Conservation (phyloP, 805 yeast genomes). For the Kazachstania taianensis region DNA sequence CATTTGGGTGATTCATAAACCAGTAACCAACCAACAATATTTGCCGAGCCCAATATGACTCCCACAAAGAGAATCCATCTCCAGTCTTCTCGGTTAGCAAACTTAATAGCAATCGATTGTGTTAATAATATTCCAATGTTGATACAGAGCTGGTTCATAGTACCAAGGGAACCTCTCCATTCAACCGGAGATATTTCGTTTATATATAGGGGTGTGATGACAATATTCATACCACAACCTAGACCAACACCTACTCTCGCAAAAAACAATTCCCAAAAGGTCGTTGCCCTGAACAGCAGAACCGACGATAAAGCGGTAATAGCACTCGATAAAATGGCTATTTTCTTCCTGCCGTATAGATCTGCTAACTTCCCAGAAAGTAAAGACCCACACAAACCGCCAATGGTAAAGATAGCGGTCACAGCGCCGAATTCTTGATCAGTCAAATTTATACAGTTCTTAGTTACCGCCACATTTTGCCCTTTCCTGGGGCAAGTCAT, state of each 20-base stretch:
- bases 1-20: constrained; percentile 79
- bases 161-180: constrained; percentile 69
- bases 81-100: constrained; percentile 65
- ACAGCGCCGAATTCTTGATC: constrained; percentile 56
- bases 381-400: constrained; percentile 71
- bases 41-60: constrained; percentile 39
- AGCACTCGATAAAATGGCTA: constrained; percentile 41
- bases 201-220: constrained; percentile 72
- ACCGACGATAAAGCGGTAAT: constrained; percentile 54
- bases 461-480: constrained; percentile 6
- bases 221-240: constrained; percentile 83
- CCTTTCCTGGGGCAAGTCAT: constrained; percentile 42
- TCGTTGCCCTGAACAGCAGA: constrained; percentile 42
- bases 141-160: constrained; percentile 80
- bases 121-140: constrained; percentile 78
- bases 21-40: constrained; percentile 35
- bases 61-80: constrained; percentile 59
- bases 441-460: constrained; percentile 48
- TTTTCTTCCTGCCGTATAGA: constrained; percentile 48
- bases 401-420: constrained; percentile 72
- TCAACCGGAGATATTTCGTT: constrained; percentile 68
- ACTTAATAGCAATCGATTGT: constrained; percentile 59
- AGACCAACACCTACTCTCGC: constrained; percentile 78
- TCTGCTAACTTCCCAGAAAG: constrained; percentile 60
- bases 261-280: constrained; percentile 35